phyloP scores from a whole-genome alignment of 2,329 filamentous ascomycete species.

The Ophiostoma tasmaniense region DNA sequence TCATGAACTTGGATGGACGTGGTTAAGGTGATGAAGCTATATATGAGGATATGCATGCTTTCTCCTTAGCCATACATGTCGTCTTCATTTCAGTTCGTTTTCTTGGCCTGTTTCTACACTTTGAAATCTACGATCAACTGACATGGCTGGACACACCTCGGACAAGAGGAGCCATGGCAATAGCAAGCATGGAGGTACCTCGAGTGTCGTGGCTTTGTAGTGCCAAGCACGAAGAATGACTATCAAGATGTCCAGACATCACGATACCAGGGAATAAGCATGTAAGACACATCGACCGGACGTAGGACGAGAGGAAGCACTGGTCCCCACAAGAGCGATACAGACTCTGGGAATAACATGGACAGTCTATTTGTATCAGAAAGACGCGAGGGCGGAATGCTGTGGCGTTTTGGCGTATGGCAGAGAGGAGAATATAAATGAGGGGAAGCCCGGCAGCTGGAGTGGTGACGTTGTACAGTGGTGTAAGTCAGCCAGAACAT shows the following conservation, averaged over 20 bases:
- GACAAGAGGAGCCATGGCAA: not conserved
- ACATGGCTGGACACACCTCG: not conserved
- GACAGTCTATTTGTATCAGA: not conserved
- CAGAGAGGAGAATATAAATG: not conserved
- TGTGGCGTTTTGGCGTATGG: not conserved
- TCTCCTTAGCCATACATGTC: not conserved
- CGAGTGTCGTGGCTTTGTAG: not conserved
- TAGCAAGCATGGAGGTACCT: not conserved
- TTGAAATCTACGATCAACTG: not conserved
- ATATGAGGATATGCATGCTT: not conserved
- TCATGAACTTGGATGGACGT: not conserved
- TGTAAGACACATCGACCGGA: not conserved
- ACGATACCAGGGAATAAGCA: not conserved
- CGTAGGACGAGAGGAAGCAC: not conserved
- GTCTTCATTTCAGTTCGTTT: too few species aligned
- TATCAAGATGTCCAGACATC: not conserved
- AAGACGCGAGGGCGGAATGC: not conserved
- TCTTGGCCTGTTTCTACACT: not conserved
- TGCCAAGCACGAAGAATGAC: too few species aligned
- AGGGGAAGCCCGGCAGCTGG: conserved; percentile 2
- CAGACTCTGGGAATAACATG: not conserved
- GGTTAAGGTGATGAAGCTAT: not conserved
- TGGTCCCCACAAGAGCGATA: not conserved
- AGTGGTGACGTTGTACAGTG: not conserved
- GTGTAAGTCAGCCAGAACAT: not conserved